Evolutionary conservation across 257 asterid genomes (phyloP).

Genomic region (Rubia yunnanensis): DNA sequence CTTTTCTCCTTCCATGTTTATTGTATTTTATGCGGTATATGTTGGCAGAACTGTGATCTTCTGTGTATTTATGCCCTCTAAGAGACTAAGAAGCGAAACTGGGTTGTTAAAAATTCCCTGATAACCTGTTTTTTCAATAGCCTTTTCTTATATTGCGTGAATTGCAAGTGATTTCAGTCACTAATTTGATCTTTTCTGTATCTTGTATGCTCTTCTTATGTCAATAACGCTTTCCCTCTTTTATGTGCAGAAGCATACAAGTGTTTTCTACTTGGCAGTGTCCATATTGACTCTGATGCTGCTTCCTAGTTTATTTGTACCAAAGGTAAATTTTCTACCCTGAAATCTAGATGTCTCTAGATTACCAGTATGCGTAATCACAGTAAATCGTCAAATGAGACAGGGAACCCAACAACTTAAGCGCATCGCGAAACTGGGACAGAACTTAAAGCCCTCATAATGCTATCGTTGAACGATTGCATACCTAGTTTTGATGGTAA

Average conservation of each 20-base stretch:
- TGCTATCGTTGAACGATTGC: conserved; percentile 2
- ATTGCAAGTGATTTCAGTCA: neutral
- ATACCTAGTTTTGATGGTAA: neutral
- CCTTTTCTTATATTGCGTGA: neutral
- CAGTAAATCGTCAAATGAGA: conserved; percentile 32
- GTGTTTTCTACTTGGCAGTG: conserved; percentile 51
- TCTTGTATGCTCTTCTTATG: neutral
- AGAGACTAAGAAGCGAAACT: neutral
- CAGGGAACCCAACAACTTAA: conserved; percentile 54
- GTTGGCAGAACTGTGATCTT: neutral
- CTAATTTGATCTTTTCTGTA: neutral
- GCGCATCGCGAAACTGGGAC: conserved; percentile 51
- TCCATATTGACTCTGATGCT: conserved; percentile 67
- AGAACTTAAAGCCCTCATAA: conserved; percentile 67
- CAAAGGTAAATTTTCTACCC: conserved; percentile 46
- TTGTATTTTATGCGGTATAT: neutral
- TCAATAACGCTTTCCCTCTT: conserved; percentile 1
- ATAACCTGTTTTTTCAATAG: neutral
- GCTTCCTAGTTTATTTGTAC: conserved; percentile 69
- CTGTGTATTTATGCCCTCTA: neutral
- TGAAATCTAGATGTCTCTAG: neutral
- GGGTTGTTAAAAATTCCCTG: neutral
- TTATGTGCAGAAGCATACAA: conserved; percentile 62
- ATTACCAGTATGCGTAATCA: conserved; percentile 1
- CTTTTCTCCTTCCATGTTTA: neutral